A percentile compares a stretch with the other conserved stretches of the same genome.
Evolutionary conservation across 139 green algal species (phyloP).

Genomic region (Trebouxia sp.): DNA sequence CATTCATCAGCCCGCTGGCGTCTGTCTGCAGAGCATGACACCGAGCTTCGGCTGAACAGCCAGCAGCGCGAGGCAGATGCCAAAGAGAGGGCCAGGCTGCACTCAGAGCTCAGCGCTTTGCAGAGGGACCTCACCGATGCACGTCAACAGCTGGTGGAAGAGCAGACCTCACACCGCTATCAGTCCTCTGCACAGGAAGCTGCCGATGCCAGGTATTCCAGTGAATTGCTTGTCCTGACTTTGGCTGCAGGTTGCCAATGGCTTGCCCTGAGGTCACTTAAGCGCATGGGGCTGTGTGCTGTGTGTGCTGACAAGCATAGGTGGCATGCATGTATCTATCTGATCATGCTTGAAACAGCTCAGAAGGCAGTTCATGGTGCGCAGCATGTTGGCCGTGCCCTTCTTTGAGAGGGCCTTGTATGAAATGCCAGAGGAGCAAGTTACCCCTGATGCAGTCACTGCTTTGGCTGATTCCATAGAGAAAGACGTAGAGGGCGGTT

Average conservation of each 20-base stretch:
- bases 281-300: too few relatives aligned
- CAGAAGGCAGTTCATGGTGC: constrained; percentile 51
- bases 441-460: constrained; percentile 59
- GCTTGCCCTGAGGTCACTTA: too few relatives aligned
- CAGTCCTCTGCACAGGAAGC: not conserved
- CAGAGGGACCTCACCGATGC: not conserved
- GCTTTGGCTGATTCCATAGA: constrained; percentile 74
- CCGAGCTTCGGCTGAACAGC: not conserved
- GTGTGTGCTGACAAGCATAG: too few relatives aligned
- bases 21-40: not conserved
- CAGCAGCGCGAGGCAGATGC: constrained; percentile 8
- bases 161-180: not conserved
- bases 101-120: not conserved
- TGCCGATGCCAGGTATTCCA: not conserved
- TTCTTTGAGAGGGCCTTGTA: constrained; percentile 89
- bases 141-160: not conserved
- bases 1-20: not conserved
- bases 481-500: constrained; percentile 47
- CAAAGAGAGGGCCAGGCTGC: not conserved
- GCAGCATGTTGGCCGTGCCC: constrained; percentile 75
- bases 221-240: too few relatives aligned
- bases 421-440: constrained; percentile 68
- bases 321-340: too few relatives aligned
- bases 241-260: too few relatives aligned
- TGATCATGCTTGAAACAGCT: too few relatives aligned